phyloP scores from a whole-genome alignment of 352 stramenopile species.

The Discostella stelligera region DNA sequence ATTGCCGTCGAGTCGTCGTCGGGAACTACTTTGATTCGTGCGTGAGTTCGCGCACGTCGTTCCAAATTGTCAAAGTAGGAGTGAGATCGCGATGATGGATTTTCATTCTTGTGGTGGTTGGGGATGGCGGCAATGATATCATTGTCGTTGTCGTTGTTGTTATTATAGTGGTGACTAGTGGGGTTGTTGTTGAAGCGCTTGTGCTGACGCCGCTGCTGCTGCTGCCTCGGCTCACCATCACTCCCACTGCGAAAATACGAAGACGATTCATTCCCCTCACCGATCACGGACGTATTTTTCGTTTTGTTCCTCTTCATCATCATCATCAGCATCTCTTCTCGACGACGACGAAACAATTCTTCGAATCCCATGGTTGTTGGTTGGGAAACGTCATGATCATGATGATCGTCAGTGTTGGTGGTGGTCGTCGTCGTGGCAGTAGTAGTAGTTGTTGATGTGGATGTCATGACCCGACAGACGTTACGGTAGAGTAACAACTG shows the following conservation, averaged over 20 bases:
- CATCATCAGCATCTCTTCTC: too few species aligned
- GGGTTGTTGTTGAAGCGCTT: too few species aligned
- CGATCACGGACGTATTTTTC: too few species aligned
- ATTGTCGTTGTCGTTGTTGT: neutral
- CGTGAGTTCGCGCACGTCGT: neutral
- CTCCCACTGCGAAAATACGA: too few species aligned
- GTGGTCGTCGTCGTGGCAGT: neutral
- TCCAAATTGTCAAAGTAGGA: neutral
- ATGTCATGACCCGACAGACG: neutral
- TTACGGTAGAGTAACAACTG: slow-evolving; percentile 3
- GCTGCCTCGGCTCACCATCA: too few species aligned
- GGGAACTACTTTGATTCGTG: neutral
- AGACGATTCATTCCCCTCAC: too few species aligned
- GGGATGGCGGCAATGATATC: neutral
- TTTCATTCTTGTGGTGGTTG: neutral
- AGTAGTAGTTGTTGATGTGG: neutral
- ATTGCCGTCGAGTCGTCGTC: neutral
- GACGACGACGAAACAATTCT: too few species aligned
- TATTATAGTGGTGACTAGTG: too few species aligned
- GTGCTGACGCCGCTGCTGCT: too few species aligned
- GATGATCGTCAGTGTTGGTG: neutral
- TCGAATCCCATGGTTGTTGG: too few species aligned
- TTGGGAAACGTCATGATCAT: neutral
- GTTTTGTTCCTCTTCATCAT: too few species aligned
- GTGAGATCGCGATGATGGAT: neutral